These are phyloP conservation scores for Wickerhamiella sorbophila DNA, from an alignment of 805 yeast species.

Conservation along the genomic window DNA sequence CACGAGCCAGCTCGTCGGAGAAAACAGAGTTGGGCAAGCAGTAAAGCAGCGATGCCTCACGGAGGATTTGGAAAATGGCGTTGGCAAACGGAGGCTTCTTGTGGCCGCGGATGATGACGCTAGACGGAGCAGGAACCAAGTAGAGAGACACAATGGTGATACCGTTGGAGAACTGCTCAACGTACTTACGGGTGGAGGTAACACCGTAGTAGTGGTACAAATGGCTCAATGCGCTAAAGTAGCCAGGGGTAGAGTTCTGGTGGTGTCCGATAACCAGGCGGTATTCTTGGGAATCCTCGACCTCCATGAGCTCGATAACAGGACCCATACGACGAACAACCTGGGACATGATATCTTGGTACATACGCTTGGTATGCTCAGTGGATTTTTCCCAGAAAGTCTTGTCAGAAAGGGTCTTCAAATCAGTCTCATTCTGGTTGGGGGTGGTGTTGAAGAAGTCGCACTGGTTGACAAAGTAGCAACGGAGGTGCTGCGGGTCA, in stretches of 20 bases:
- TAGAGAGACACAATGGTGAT: constrained; percentile 77
- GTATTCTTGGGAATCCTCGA: constrained; percentile 68
- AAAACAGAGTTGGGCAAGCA: constrained; percentile 82
- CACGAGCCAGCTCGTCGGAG: constrained; percentile 53
- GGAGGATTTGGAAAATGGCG: constrained; percentile 76
- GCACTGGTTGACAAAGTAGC: constrained; percentile 76
- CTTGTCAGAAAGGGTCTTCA: constrained; percentile 59
- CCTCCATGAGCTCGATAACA: constrained; percentile 72
- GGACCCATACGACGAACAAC: constrained; percentile 78
- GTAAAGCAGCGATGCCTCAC: constrained; percentile 85
- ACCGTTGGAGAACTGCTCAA: constrained; percentile 87
- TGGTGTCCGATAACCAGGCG: constrained; percentile 81
- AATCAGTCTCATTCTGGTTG: constrained; percentile 32
- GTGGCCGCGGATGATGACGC: constrained; percentile 23
- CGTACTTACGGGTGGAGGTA: constrained; percentile 74
- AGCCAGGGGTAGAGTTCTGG: constrained; percentile 71
- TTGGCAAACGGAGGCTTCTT: constrained; percentile 42
- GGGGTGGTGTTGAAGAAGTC: constrained; percentile 29
- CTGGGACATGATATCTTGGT: constrained; percentile 54
- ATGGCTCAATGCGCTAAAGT: constrained; percentile 73
- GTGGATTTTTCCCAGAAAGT: constrained; percentile 69
- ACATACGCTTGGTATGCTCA: constrained; percentile 60
- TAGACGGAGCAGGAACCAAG: constrained; percentile 45
- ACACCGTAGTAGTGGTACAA: constrained; percentile 81
- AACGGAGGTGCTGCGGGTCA: constrained; percentile 39